Evolutionary conservation across 1,284 basidiomycete species (phyloP), one percentile per base, ranked within the genome.

Genomic region (Leccinum subspadiceum): DNA sequence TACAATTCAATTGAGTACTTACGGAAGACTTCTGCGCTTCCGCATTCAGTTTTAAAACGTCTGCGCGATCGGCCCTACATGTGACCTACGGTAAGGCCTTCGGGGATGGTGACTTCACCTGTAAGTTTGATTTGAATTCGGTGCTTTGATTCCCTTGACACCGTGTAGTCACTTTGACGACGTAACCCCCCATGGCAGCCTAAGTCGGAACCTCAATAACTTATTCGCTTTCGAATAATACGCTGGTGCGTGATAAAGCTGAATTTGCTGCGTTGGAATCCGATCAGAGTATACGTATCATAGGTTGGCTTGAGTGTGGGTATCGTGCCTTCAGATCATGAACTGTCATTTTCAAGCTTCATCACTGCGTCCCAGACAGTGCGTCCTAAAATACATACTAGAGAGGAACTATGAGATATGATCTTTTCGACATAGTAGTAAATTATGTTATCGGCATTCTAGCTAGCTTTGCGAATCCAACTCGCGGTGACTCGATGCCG

Each of bases 1-100:
- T 22, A 29, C 5, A 2, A 26, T 39, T 35, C 51, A 20, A 29
- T 44, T 33, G 53, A 33, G 54, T 15, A 72, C 81, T 61, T 67
- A 89, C 89, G 15, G 82, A 83, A 61, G 79, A 79, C 35, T 74
- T 69, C 10, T 74, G 65, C 29, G 68, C 74, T 51, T 81, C 79
- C 26, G 73, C 60, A 22, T 72, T 78, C 9, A 70, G 68, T 49
- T 73, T 78, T 12, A 73, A 64, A 4, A 65, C 66, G 29, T 79
- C 78, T 61, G 72, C 73, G 62, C 78, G 80, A 66, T 29, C 5
- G 5, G 24, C 3, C 10, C 50, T 20, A 5, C 29, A 33, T 8
- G 4, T 9, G n/a, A 10, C 50, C 10, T 26, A 29, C 5, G 22
- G 22, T 22, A 22, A 22, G 22, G 22, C 22, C 22, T 22, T 22